phyloP scores from a whole-genome alignment of 2,329 filamentous ascomycete genomes.

The Fusarium sp. region DNA sequence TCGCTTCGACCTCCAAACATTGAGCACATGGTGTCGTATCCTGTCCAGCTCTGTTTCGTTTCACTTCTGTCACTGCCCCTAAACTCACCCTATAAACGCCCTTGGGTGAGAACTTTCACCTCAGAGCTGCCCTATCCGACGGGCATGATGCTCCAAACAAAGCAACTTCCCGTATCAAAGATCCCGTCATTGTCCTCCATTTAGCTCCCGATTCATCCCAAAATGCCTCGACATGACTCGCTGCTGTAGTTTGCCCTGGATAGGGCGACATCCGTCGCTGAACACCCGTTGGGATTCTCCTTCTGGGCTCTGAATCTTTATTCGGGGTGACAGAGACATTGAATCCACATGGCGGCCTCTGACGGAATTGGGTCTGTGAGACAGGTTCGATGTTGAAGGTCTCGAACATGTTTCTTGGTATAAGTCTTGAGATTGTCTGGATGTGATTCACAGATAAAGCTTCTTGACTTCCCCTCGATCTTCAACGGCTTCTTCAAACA shows the following conservation, averaged over 20 bases:
- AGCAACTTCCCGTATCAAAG: constrained; percentile 17
- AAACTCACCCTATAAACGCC: neutral
- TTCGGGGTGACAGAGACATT: constrained; percentile 38
- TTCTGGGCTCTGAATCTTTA: neutral
- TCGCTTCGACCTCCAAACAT: constrained; percentile 29
- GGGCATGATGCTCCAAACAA: constrained; percentile 13
- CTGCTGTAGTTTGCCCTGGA: constrained; percentile 3
- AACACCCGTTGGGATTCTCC: constrained; percentile 3
- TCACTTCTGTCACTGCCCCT: neutral
- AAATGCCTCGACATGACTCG: constrained; percentile 16
- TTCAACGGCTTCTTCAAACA: neutral
- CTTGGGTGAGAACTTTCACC: rapidly evolving
- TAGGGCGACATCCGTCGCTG: neutral
- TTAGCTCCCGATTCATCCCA: constrained; percentile 10
- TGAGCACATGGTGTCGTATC: constrained; percentile 17
- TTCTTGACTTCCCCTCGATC: neutral
- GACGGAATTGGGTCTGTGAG: constrained; percentile 10
- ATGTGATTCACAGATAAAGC: constrained; percentile 9
- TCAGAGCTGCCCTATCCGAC: neutral
- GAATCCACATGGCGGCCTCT: constrained; percentile 6
- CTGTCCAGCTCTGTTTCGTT: constrained; percentile 4
- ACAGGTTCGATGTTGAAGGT: constrained; percentile 13
- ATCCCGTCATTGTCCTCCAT: constrained; percentile 27
- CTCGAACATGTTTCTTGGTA: constrained; percentile 16
- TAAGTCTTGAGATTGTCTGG: neutral